These are phyloP conservation scores for Teunomyces cretensis DNA, from an alignment of 805 yeast genomes.

Conservation along the genomic window DNA sequence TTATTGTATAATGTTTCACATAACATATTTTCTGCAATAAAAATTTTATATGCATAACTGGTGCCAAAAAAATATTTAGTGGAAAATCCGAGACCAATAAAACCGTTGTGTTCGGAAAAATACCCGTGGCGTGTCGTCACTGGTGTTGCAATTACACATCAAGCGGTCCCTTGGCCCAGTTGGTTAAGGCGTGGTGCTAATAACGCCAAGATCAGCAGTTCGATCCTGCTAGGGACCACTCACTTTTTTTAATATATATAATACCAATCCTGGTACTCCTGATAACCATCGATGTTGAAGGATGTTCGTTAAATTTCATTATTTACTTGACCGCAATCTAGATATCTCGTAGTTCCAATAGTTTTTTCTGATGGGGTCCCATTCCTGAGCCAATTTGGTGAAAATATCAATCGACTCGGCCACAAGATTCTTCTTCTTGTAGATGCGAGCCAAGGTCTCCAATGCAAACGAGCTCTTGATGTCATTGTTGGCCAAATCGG, in stretches of 20 bases:
- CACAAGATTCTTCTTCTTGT: conserved; percentile 24
- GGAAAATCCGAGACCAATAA: too few species aligned
- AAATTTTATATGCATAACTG: too few species aligned
- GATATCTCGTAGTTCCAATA: conserved; percentile 57
- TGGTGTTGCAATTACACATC: background rate
- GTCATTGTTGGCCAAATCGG: conserved; percentile 21
- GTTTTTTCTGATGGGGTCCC: conserved; percentile 61
- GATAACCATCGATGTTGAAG: too few species aligned
- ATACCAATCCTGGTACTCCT: too few species aligned
- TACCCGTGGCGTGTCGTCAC: too few species aligned
- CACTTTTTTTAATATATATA: conserved; percentile 12
- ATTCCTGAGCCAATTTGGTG: conserved; percentile 47
- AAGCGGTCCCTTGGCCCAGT: conserved; percentile 51
- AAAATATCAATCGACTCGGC: conserved; percentile 46
- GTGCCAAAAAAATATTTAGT: too few species aligned
- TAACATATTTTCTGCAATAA: too few species aligned
- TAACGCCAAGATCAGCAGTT: conserved; percentile 74
- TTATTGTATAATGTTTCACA: too few species aligned
- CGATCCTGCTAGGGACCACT: conserved; percentile 86
- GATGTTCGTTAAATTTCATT: too few species aligned
- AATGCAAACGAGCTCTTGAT: conserved; percentile 59
- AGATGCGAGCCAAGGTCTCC: conserved; percentile 59
- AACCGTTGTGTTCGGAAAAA: too few species aligned
- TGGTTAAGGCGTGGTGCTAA: conserved; percentile 54
- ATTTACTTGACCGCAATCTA: background rate